Percentiles rank a stretch among this genome's conserved stretches.
Conservation (phyloP, 805 yeast genomes). For the Ogataea wickerhamii region DNA sequence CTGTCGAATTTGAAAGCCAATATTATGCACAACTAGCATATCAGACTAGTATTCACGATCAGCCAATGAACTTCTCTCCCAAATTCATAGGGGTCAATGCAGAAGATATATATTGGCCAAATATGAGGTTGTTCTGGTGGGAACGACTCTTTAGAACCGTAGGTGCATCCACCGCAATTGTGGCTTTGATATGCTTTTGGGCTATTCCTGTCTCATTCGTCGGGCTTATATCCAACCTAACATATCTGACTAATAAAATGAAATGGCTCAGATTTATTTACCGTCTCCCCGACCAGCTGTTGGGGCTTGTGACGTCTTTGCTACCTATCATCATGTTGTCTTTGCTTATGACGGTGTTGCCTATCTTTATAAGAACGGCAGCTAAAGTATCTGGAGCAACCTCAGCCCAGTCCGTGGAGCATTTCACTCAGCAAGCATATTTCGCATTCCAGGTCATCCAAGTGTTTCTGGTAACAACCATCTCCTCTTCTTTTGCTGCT, state of each 20-base stretch:
- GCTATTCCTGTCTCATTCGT: slow-evolving; percentile 77
- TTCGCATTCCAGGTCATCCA: slow-evolving; percentile 70
- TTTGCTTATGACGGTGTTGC: slow-evolving; percentile 61
- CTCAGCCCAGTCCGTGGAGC: slow-evolving; percentile 55
- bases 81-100: slow-evolving; percentile 62
- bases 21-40: slow-evolving; percentile 70
- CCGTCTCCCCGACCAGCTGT: slow-evolving; percentile 47
- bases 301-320: slow-evolving; percentile 66
- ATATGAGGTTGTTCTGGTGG: slow-evolving; percentile 79
- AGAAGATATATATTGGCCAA: slow-evolving; percentile 61
- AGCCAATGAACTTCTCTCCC: slow-evolving; percentile 61
- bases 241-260: slow-evolving; percentile 54
- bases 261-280: slow-evolving; percentile 55
- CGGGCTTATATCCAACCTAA: slow-evolving; percentile 67
- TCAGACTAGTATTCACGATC: slow-evolving; percentile 61
- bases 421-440: slow-evolving; percentile 62
- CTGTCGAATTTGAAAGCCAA: slow-evolving; percentile 76
- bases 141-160: slow-evolving; percentile 56
- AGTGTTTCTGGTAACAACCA: slow-evolving; percentile 65
- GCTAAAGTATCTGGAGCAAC: slow-evolving; percentile 58
- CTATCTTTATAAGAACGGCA: slow-evolving; percentile 60
- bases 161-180: slow-evolving; percentile 50
- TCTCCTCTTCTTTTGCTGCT: slow-evolving; percentile 69
- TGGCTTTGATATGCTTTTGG: slow-evolving; percentile 62
- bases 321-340: slow-evolving; percentile 67